Conservation (phyloP, 2,329 filamentous ascomycete species). For the Aspergillus brunneoviolaceus region DNA sequence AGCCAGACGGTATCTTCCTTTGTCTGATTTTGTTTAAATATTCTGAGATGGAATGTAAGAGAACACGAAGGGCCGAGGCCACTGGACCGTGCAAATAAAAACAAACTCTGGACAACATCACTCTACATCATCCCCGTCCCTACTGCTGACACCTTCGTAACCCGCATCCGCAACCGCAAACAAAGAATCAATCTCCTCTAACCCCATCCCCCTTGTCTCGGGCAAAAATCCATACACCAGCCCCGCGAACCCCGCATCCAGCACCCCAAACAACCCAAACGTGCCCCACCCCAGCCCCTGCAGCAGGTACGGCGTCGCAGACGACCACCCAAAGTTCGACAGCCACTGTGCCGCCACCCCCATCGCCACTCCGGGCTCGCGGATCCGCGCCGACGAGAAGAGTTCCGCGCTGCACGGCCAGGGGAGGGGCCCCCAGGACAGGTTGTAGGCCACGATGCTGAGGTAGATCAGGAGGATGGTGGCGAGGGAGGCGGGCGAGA, state of each 20-base stretch:
- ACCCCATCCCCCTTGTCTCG: slow-evolving; percentile 57
- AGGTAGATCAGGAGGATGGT: slow-evolving; percentile 58
- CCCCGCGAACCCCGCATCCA: slow-evolving; percentile 47
- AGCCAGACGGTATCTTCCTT: too few relatives aligned
- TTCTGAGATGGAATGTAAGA: too few relatives aligned
- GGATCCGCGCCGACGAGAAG: slow-evolving; percentile 38
- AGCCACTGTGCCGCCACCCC: slow-evolving; percentile 43
- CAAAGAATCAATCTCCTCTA: slow-evolving; percentile 57
- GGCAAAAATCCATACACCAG: slow-evolving; percentile 53
- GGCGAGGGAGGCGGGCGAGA: slow-evolving; percentile 49
- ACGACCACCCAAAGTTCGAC: slow-evolving; percentile 44
- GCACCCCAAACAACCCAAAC: slow-evolving; percentile 44
- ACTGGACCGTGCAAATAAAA: too few relatives aligned
- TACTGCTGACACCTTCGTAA: too few relatives aligned
- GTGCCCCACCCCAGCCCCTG: slow-evolving; percentile 50
- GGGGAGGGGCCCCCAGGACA: slow-evolving; percentile 42
- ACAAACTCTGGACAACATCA: too few relatives aligned
- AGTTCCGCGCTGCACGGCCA: slow-evolving; percentile 43
- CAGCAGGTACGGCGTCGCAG: slow-evolving; percentile 45
- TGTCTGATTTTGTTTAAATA: too few relatives aligned
- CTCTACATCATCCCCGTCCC: too few relatives aligned
- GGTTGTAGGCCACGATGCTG: slow-evolving; percentile 50
- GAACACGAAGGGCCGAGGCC: too few relatives aligned
- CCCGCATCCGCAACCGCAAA: slow-evolving; percentile 37
- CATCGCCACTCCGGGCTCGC: slow-evolving; percentile 41